These are phyloP conservation scores for Scedosporium aurantiacum DNA, from an alignment of 2,329 filamentous ascomycete species.

Conservation along the genomic window DNA sequence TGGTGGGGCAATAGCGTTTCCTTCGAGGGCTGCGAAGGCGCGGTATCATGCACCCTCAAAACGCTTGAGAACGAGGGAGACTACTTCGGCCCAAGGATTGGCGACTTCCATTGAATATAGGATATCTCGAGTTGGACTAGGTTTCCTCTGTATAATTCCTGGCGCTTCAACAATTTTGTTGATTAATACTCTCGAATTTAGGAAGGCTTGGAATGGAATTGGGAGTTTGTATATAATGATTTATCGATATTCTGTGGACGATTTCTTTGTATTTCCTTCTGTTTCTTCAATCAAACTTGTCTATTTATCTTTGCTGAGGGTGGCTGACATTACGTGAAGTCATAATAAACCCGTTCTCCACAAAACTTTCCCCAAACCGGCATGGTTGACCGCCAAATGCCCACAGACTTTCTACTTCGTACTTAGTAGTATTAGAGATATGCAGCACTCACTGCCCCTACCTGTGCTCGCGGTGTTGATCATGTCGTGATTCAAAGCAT, in stretches of 20 bases:
- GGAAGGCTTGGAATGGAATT: not conserved
- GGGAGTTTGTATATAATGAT: not conserved
- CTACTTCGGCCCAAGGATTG: conserved; percentile 19
- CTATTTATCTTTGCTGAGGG: too few species aligned
- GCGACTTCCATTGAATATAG: conserved; percentile 8
- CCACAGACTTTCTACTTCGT: too few species aligned
- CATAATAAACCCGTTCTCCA: too few species aligned
- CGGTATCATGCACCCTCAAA: conserved; percentile 24
- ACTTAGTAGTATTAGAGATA: too few species aligned
- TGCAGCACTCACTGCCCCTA: too few species aligned
- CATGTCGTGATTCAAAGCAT: too few species aligned
- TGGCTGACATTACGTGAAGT: too few species aligned
- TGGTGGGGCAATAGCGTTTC: conserved; percentile 40
- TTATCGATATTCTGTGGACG: not conserved
- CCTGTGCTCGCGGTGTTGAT: too few species aligned
- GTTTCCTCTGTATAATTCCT: not conserved
- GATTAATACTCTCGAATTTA: not conserved
- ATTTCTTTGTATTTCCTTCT: not conserved
- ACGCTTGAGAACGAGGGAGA: conserved; percentile 20
- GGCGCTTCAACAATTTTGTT: not conserved
- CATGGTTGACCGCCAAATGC: too few species aligned
- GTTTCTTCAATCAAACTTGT: too few species aligned
- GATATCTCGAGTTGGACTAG: not conserved
- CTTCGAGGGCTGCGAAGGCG: conserved; percentile 29
- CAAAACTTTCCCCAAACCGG: too few species aligned